These are phyloP conservation scores for Cardiospermum halicacabum DNA, from an alignment of 345 rosid species.

Conservation along the genomic window DNA sequence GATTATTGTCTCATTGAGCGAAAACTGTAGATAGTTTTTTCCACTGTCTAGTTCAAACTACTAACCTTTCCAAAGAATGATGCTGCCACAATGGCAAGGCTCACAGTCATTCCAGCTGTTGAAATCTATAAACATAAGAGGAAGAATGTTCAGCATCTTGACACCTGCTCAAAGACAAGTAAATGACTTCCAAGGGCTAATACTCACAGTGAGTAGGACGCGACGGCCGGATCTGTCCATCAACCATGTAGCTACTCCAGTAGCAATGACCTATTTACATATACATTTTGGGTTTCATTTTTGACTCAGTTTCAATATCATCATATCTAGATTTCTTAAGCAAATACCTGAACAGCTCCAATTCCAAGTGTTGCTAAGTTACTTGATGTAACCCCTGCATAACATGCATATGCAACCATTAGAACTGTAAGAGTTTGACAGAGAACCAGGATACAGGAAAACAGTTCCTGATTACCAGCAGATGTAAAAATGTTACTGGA, in stretches of 20 bases:
- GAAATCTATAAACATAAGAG: constrained; percentile 48
- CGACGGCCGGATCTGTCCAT: constrained; percentile 85
- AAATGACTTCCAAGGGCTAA: constrained; percentile 2
- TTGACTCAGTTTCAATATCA: background rate
- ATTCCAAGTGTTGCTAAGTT: constrained; percentile 75
- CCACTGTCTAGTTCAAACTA: background rate
- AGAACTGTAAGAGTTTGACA: constrained; percentile 6
- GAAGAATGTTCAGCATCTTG: background rate
- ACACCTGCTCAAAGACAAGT: background rate
- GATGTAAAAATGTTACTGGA: constrained; percentile 75
- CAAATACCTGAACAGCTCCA: constrained; percentile 82
- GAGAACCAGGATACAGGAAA: constrained; percentile 9
- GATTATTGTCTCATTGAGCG: constrained; percentile 4
- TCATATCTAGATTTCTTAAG: background rate
- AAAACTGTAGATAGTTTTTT: background rate
- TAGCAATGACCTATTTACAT: constrained; percentile 60
- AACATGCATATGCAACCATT: constrained; percentile 17
- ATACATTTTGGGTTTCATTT: background rate
- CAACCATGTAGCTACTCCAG: constrained; percentile 85
- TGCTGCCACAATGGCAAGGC: constrained; percentile 73
- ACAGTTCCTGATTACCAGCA: constrained; percentile 57
- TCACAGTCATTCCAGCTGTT: constrained; percentile 67
- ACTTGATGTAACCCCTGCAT: constrained; percentile 73
- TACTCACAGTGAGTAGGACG: constrained; percentile 78
- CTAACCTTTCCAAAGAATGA: constrained; percentile 66